A percentile compares a stretch with the other conserved stretches of the same genome.
phyloP scores from a whole-genome alignment of 257 asterid species.

The Plantago elongata region DNA sequence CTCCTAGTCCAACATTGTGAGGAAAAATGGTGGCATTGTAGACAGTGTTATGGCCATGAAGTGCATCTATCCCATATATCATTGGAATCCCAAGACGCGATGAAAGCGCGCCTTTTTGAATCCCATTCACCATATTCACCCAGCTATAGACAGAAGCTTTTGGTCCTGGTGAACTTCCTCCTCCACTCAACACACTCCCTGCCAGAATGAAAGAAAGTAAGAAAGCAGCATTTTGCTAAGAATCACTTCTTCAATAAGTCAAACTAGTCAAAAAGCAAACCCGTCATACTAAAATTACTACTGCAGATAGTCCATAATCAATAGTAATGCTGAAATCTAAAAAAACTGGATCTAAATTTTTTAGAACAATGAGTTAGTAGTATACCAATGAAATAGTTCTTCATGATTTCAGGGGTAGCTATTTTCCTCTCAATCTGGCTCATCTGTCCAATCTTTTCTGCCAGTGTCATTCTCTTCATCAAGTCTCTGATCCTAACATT shows the following conservation, averaged over 20 bases:
- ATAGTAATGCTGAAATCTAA: background rate
- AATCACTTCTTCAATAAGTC: too few species aligned
- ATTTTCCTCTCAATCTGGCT: conserved; percentile 44
- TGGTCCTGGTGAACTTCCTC: conserved; percentile 39
- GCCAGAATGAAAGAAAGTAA: conserved; percentile 11
- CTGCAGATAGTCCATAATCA: too few species aligned
- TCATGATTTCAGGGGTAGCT: conserved; percentile 34
- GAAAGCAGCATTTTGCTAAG: too few species aligned
- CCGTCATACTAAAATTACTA: too few species aligned
- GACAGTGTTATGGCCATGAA: conserved; percentile 50
- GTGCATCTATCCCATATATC: conserved; percentile 45
- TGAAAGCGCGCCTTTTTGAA: conserved; percentile 50
- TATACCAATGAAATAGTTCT: conserved; percentile 43
- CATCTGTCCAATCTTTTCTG: conserved; percentile 65
- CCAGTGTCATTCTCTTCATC: conserved; percentile 49
- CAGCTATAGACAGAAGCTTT: conserved; percentile 41
- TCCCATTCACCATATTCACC: conserved; percentile 45
- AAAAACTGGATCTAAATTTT: background rate
- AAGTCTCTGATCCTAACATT: conserved; percentile 38
- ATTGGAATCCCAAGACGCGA: conserved; percentile 53
- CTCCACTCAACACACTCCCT: conserved; percentile 61
- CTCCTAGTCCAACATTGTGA: conserved; percentile 60
- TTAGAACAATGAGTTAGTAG: background rate
- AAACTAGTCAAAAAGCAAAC: too few species aligned
- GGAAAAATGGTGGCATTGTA: conserved; percentile 57